Base-by-base conservation (phyloP, 192 early-diverging fungal genomes). In the Coemansia erecta region DNA sequence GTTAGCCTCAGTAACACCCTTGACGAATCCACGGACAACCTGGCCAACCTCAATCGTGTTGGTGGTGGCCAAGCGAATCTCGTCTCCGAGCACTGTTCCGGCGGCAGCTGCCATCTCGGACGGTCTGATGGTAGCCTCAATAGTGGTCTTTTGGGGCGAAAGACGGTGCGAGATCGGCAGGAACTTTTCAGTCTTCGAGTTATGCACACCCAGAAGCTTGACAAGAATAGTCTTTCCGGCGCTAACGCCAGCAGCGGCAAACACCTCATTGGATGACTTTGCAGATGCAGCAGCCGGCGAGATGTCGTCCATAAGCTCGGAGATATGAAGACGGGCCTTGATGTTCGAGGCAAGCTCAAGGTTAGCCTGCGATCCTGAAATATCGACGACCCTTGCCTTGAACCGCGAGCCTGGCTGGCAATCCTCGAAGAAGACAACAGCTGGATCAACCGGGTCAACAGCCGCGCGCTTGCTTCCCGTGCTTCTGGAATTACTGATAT, bases 271-370 rank as follows among this genome's bases (percentile, higher is more conserved):
- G 5, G 75, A 22, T 12, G 49, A 50, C 55, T 68, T 78, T 17
- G 58, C 56, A 22, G 73, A 59, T 6, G 53, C 24, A 24, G 83
- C 47, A 10, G 76, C 68, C 12, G 61, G 68, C 4, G 23, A 56
- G 21, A 23, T 23, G 18, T 55, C 51, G 55, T 89, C 86, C 39
- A 66, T 61, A 2, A 88, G 64, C 74, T 94, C 88, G n/a, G 87
- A 84, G 41, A 86, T 61, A 60, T 92, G 90, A 51, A 94, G 56
- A 40, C 90, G 84, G 15, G 90, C 92, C 60, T 85, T 83, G 23
- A 92, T 63, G 60, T 90, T 88, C 26, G 73, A 64, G 11, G 88
- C 91, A 28, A 94, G 74, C 8, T 56, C 60, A 26, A 94, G 57
- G 44, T 88, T 87, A 52, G 86, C 65, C 50, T 88, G 84, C 12